Conservation (phyloP, 441 rosid genomes). For the Gossypium aridum region DNA sequence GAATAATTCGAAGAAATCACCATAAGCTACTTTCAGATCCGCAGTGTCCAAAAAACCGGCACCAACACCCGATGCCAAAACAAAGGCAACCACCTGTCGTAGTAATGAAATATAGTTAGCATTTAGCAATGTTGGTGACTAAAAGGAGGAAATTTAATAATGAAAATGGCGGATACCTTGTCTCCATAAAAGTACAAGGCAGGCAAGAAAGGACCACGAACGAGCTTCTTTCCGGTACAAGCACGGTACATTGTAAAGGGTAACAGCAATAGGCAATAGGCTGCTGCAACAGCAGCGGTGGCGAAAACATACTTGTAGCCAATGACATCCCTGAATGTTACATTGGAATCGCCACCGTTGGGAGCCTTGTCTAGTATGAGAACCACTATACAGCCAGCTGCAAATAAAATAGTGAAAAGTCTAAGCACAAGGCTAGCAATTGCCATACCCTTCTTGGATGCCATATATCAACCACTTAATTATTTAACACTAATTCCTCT, state of each 20-base stretch:
- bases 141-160: background rate
- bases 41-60: conserved; percentile 23
- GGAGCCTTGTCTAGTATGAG: background rate
- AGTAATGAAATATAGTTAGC: background rate
- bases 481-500: background rate
- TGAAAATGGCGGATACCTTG: background rate
- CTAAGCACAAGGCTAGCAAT: background rate
- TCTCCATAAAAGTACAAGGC: background rate
- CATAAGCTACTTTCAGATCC: conserved; percentile 10
- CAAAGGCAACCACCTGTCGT: conserved; percentile 17
- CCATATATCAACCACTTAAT: background rate
- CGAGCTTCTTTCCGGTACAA: background rate
- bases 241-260: background rate
- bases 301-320: background rate
- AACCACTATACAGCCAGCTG: background rate
- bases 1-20: background rate
- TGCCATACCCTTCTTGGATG: background rate
- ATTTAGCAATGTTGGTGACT: too few species aligned
- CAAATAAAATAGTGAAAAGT: background rate
- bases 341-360: background rate
- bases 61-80: conserved; percentile 24
- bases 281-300: background rate
- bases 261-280: background rate
- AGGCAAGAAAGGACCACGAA: background rate
- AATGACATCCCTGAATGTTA: background rate